phyloP scores from a whole-genome alignment of 257 asterid species.

The Paulownia fortunei region DNA sequence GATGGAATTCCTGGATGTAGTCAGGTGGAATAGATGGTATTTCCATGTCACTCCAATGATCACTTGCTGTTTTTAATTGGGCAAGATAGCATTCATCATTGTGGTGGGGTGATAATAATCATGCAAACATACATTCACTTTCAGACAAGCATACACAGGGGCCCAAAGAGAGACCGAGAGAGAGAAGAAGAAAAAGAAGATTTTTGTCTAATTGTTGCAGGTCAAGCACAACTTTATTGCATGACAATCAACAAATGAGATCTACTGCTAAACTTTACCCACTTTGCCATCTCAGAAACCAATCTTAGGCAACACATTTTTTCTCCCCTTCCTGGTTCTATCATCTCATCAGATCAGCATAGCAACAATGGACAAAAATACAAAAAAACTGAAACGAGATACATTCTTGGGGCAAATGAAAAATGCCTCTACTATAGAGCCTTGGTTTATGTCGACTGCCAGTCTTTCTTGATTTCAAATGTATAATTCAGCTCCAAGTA shows the following conservation, averaged over 20 bases:
- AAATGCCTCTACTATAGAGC: conserved; percentile 27
- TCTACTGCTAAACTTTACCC: conserved; percentile 31
- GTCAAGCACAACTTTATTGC: conserved; percentile 37
- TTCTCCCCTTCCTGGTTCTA: conserved; percentile 31
- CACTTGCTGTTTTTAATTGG: too few species aligned
- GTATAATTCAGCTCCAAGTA: conserved; percentile 96
- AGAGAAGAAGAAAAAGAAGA: conserved; percentile 5
- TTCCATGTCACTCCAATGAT: too few species aligned
- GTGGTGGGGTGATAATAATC: too few species aligned
- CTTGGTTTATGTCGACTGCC: conserved; percentile 56
- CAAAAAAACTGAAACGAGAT: conserved; percentile 33
- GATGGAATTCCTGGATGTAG: too few species aligned
- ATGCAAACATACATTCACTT: not conserved
- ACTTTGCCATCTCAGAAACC: conserved; percentile 36
- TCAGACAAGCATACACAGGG: not conserved
- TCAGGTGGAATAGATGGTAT: too few species aligned
- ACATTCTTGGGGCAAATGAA: conserved; percentile 31
- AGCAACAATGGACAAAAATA: conserved; percentile 33
- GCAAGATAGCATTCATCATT: not conserved
- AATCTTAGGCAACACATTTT: conserved; percentile 26
- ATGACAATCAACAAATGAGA: conserved; percentile 38
- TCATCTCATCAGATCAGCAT: conserved; percentile 39
- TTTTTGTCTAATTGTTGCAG: conserved; percentile 28
- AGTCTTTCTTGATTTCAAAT: conserved; percentile 92
- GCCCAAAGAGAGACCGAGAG: not conserved